Evolutionary conservation across 2,329 filamentous ascomycete genomes (phyloP).

Genomic region (Hypoxylon sp.): DNA sequence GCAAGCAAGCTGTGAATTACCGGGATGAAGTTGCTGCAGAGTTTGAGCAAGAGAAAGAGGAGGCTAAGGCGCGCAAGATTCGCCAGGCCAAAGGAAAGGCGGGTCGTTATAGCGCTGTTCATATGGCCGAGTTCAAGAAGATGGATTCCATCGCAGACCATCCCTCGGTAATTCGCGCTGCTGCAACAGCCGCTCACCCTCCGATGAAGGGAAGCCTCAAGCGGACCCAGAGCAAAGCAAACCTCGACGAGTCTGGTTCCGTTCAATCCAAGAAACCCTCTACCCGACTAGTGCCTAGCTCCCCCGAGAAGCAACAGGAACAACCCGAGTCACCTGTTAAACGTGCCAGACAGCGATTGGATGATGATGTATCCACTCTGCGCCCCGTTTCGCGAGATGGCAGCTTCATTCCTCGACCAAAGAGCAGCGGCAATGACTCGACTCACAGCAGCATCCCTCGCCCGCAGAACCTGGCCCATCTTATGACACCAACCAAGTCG

Average conservation of each 20-base stretch:
- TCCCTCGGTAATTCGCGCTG: conserved; percentile 77
- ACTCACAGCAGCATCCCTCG: conserved; percentile 48
- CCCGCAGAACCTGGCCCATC: conserved; percentile 60
- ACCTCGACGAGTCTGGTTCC: conserved; percentile 68
- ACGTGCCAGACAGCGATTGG: conserved; percentile 71
- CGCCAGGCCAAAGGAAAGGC: conserved; percentile 81
- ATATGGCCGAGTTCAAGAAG: conserved; percentile 91
- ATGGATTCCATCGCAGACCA: conserved; percentile 96
- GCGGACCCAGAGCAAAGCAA: conserved; percentile 63
- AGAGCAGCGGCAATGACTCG: conserved; percentile 53
- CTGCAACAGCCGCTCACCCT: conserved; percentile 62
- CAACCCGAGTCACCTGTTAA: conserved; percentile 64
- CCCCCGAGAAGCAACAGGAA: conserved; percentile 38
- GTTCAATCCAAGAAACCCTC: conserved; percentile 46
- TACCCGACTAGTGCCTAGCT: conserved; percentile 38
- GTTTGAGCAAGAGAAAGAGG: conserved; percentile 62
- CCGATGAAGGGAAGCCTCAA: conserved; percentile 52
- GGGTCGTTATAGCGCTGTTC: conserved; percentile 82
- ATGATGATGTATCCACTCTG: conserved; percentile 74
- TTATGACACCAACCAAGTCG: conserved; percentile 82
- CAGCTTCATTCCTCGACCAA: conserved; percentile 59
- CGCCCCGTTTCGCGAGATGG: conserved; percentile 66
- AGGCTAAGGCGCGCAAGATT: conserved; percentile 71
- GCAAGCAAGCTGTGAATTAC: conserved; percentile 75
- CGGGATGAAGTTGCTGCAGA: conserved; percentile 73